A percentile compares a stretch with the other conserved stretches of the same genome.
phyloP scores from a whole-genome alignment of 2,329 filamentous ascomycete species.

The Xylariaceae sp. region DNA sequence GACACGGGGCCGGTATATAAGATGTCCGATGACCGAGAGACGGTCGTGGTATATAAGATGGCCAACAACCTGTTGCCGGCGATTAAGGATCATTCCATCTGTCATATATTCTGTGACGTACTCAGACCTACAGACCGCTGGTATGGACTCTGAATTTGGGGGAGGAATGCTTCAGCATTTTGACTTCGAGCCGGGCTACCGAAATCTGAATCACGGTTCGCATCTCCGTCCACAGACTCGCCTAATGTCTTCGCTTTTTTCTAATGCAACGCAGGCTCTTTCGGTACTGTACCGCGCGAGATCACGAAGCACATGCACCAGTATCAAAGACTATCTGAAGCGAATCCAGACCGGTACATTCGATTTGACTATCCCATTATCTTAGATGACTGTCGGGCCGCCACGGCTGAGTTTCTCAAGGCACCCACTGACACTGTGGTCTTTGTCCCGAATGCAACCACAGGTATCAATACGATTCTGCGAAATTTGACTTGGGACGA shows the following conservation, averaged over 20 bases:
- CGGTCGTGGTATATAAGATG: too few species aligned
- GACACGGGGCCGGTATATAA: too few species aligned
- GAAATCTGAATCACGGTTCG: constrained; percentile 77
- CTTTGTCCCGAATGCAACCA: constrained; percentile 78
- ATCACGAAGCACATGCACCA: constrained; percentile 57
- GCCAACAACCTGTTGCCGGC: too few species aligned
- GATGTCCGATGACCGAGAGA: too few species aligned
- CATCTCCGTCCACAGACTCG: constrained; percentile 5
- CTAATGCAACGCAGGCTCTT: constrained; percentile 57
- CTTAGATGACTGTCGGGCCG: constrained; percentile 61
- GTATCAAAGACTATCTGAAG: constrained; percentile 66
- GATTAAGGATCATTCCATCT: too few species aligned
- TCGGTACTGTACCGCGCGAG: constrained; percentile 66
- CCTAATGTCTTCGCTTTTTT: constrained; percentile 1
- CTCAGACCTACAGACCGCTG: not conserved
- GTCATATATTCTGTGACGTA: not conserved
- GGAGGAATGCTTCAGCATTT: constrained; percentile 60
- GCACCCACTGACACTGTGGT: constrained; percentile 64
- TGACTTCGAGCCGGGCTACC: constrained; percentile 62
- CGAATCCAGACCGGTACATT: constrained; percentile 70
- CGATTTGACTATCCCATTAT: constrained; percentile 61
- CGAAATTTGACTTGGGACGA: constrained; percentile 64
- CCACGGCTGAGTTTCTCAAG: constrained; percentile 63
- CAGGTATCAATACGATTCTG: constrained; percentile 73
- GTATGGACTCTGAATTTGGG: constrained; percentile 38